Conservation (phyloP, 2,329 filamentous ascomycete species). For the Juglanconis oblonga region DNA sequence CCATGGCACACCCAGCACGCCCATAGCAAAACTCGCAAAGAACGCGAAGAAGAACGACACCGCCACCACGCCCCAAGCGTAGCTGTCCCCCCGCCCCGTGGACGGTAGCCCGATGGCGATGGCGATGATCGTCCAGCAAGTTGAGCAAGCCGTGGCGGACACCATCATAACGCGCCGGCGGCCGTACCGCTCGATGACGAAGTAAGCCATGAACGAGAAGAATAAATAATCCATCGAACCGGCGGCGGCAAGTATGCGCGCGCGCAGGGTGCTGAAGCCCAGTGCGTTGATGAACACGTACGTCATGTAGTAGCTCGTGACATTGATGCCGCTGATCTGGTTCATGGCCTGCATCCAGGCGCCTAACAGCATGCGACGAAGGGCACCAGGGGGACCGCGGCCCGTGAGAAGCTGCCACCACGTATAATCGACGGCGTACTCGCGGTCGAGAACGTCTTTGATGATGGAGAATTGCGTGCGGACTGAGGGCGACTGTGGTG, state of each 20-base stretch:
- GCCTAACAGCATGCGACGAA: constrained; percentile 29
- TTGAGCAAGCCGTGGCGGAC: constrained; percentile 21
- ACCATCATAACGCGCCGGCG: constrained; percentile 28
- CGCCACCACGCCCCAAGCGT: constrained; percentile 21
- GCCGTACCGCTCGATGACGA: constrained; percentile 31
- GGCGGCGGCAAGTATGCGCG: constrained; percentile 41
- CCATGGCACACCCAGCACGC: constrained; percentile 23
- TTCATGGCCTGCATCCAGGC: constrained; percentile 36
- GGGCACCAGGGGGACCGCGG: constrained; percentile 22
- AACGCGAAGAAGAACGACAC: constrained; percentile 30
- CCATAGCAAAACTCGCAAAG: constrained; percentile 28
- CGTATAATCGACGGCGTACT: constrained; percentile 40
- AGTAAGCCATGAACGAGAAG: constrained; percentile 21
- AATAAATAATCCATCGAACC: constrained; percentile 37
- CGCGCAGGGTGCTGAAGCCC: constrained; percentile 25
- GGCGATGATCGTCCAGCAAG: constrained; percentile 24
- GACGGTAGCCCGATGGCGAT: constrained; percentile 20
- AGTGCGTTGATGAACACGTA: constrained; percentile 41
- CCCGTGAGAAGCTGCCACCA: constrained; percentile 43
- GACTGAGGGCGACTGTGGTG: constrained; percentile 26
- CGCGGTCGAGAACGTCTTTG: constrained; percentile 37
- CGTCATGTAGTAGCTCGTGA: constrained; percentile 23
- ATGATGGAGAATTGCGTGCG: constrained; percentile 31
- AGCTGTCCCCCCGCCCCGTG: constrained; percentile 17
- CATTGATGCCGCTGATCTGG: constrained; percentile 14